Evolutionary conservation across 2,329 filamentous ascomycete species (phyloP).

Genomic region (Colletotrichum gigasporum): DNA sequence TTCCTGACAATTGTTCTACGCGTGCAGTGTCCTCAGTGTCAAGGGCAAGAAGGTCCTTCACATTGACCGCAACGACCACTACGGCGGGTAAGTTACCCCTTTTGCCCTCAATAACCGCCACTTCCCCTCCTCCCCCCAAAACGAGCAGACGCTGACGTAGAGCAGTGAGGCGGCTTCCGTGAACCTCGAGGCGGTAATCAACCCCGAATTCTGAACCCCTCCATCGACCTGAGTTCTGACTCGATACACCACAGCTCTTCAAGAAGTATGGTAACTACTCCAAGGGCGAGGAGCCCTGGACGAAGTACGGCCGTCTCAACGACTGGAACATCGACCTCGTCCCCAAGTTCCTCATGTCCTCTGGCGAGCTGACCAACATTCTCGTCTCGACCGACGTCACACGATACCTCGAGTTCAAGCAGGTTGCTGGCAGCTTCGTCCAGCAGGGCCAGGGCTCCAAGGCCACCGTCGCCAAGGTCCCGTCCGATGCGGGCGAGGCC

Average conservation of each 20-base stretch:
- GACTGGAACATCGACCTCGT: conserved; percentile 99
- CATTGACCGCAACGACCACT: conserved; percentile 98
- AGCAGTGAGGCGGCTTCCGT: conserved; percentile 90
- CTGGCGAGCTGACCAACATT: conserved; percentile 98
- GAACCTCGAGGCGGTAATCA: conserved; percentile 86
- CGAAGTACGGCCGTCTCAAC: conserved; percentile 94
- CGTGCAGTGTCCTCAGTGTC: conserved; percentile 85
- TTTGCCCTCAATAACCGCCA: conserved; percentile 2
- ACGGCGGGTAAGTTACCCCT: conserved; percentile 80
- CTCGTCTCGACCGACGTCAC: conserved; percentile 95
- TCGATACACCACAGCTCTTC: conserved; percentile 74
- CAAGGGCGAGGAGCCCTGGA: conserved; percentile 90
- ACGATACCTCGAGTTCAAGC: conserved; percentile 90
- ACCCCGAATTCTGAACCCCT: conserved; percentile 39
- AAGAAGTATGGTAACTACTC: conserved; percentile 92
- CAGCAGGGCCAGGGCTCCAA: conserved; percentile 86
- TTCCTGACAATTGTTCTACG: conserved; percentile 7
- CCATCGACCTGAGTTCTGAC: conserved; percentile 26
- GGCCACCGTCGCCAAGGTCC: conserved; percentile 96
- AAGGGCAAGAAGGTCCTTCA: conserved; percentile 99
- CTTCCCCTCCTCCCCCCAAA: neutral
- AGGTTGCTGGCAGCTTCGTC: conserved; percentile 95
- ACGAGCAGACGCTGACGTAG: conserved; percentile 9
- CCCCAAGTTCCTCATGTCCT: conserved; percentile 98
- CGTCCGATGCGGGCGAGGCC: conserved; percentile 90